Base-by-base conservation (phyloP, 441 rosid genomes). In the Arabidopsis hybrid region DNA sequence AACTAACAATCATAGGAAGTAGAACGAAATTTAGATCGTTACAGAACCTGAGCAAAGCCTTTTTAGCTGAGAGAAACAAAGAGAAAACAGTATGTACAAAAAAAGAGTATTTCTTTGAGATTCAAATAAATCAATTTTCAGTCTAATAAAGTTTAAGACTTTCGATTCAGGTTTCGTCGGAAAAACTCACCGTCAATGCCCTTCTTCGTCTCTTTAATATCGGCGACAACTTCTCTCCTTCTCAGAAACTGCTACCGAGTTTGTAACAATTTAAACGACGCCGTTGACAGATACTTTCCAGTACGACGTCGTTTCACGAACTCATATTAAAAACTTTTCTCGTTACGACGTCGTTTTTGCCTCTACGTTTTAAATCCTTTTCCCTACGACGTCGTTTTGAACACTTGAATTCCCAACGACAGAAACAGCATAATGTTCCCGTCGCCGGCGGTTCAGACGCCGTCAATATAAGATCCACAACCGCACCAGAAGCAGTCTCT, bases 401-500 rank as follows among this genome's bases (percentile, higher is more conserved):
- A 49, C 8, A 50, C 9, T 65, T 34, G 0, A 47, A 8, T 16
- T 47, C 26, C 5, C 4, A 32, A 3, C n/a, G 34, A 3, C 72
- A 46, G 53, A 49, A 17, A 8, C 29, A 17, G 11, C 12, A 17
- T 39, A 11, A 47, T 58, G 16, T 47, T 6, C 1, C 66, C 64
- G 57, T 58, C 72, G 51, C 74, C 60, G 59, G 29, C 52, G 3
- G 74, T 60, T 7, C 85, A 79, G 34, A 61, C 49, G 35, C 77
- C 74, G 13, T 51, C 7, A 10, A 21, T 18, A 9, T 6, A 18
- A 51, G 7, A 51, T 10, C 13, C 31, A 43, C 84, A 78, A 76
- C 81, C 68, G 60, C 87, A 80, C 1, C 88, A 82, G 12, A 91
- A 85, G 60, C 91, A 86, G 60, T 85, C 90, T 1, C 86, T 87